Conservation (phyloP, 2,329 filamentous ascomycete species). For the Microcyclosporella mali region DNA sequence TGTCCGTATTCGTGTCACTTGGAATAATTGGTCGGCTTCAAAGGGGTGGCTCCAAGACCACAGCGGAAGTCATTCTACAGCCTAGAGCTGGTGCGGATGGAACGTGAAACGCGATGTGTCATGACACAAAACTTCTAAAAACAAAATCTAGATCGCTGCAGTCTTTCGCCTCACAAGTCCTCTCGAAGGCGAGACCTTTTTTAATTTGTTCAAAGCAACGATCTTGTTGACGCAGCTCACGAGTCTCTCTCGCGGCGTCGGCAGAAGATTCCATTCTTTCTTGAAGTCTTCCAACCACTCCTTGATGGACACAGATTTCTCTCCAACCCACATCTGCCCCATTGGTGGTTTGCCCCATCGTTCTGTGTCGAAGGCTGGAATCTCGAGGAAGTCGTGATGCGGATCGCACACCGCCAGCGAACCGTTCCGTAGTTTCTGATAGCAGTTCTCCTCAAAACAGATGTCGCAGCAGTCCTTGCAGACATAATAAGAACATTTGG, state of each 20-base stretch:
- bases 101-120: too few species aligned
- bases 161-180: too few species aligned
- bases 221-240: background rate
- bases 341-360: background rate
- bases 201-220: too few species aligned
- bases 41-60: too few species aligned
- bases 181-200: too few species aligned
- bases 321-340: slow-evolving; percentile 5
- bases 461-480: slow-evolving; percentile 10
- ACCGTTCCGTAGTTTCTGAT: slow-evolving; percentile 4
- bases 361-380: slow-evolving; percentile 2
- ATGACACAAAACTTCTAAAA: too few species aligned
- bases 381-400: slow-evolving; percentile 1
- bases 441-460: slow-evolving; percentile 3
- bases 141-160: too few species aligned
- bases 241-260: background rate
- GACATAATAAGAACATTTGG: slow-evolving; percentile 1
- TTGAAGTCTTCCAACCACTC: slow-evolving; percentile 4
- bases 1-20: too few species aligned
- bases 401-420: slow-evolving; percentile 3
- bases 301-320: background rate
- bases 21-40: too few species aligned
- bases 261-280: slow-evolving; percentile 1
- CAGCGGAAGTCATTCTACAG: too few species aligned
- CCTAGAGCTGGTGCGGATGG: too few species aligned